Evolutionary conservation across 306 rosid species (phyloP).

Genomic region (Prunus campanulata): DNA sequence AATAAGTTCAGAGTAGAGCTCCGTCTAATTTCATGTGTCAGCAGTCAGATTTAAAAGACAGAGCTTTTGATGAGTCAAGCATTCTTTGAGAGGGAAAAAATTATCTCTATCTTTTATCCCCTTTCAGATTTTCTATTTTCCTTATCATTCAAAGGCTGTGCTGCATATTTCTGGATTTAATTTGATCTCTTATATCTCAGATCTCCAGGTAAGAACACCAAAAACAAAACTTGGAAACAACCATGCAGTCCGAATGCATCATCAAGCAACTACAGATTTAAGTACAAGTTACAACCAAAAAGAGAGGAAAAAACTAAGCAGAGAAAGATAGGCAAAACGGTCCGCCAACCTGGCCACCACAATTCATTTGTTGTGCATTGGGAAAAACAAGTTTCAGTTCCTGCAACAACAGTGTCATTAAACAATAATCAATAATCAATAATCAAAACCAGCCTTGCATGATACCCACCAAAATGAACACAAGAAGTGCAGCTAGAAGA

Average conservation of each 20-base stretch:
- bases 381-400: constrained; percentile 84
- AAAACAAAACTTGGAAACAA: neutral
- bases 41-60: too few species aligned
- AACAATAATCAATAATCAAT: constrained; percentile 14
- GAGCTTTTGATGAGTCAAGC: too few species aligned
- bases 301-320: constrained; percentile 1
- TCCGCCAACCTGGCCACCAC: constrained; percentile 88
- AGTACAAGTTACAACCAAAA: neutral
- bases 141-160: neutral
- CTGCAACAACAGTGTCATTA: constrained; percentile 36
- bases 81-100: too few species aligned
- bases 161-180: neutral
- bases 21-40: neutral
- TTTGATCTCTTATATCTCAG: neutral
- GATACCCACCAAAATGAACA: neutral
- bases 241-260: neutral
- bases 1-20: neutral
- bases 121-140: neutral
- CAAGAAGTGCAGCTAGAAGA: neutral
- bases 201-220: neutral
- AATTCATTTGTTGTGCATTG: constrained; percentile 82
- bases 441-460: neutral
- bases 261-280: neutral
- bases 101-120: neutral
- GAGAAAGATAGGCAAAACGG: neutral